Evolutionary conservation across 2,329 filamentous ascomycete genomes (phyloP).

Genomic region (Zelopaecilomyces penicillatus): DNA sequence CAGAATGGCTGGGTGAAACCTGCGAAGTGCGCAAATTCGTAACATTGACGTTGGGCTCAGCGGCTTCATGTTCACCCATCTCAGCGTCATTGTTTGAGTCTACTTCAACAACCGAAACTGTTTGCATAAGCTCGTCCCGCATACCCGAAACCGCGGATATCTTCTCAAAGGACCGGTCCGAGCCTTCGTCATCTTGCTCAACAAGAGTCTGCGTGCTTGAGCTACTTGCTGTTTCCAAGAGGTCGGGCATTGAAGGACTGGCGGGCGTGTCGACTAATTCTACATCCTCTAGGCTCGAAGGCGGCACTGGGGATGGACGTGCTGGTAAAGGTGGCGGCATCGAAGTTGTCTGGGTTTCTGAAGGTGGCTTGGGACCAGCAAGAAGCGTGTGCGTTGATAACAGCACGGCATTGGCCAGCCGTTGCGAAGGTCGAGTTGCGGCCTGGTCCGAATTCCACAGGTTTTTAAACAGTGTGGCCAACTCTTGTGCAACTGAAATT

Average conservation of each 20-base stretch:
- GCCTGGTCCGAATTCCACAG: conserved; percentile 56
- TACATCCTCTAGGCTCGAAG: conserved; percentile 21
- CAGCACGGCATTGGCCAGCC: conserved; percentile 73
- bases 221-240: conserved; percentile 34
- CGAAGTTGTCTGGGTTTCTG: conserved; percentile 14
- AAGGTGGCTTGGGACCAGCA: conserved; percentile 20
- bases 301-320: conserved; percentile 34
- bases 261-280: conserved; percentile 26
- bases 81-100: conserved; percentile 13
- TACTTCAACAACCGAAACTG: background rate
- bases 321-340: conserved; percentile 43
- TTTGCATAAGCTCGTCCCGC: conserved; percentile 13
- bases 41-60: background rate
- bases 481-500: conserved; percentile 60
- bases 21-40: background rate
- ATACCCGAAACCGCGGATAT: conserved; percentile 17
- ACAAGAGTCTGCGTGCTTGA: conserved; percentile 47
- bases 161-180: conserved; percentile 28
- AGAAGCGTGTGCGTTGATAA: conserved; percentile 40
- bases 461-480: conserved; percentile 60
- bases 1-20: background rate
- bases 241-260: conserved; percentile 18
- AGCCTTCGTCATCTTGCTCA: conserved; percentile 30
- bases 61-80: conserved; percentile 11
- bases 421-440: conserved; percentile 62